Evolutionary conservation across 805 yeast species (phyloP).

Genomic region (Kurtzmaniella cleridarum): DNA sequence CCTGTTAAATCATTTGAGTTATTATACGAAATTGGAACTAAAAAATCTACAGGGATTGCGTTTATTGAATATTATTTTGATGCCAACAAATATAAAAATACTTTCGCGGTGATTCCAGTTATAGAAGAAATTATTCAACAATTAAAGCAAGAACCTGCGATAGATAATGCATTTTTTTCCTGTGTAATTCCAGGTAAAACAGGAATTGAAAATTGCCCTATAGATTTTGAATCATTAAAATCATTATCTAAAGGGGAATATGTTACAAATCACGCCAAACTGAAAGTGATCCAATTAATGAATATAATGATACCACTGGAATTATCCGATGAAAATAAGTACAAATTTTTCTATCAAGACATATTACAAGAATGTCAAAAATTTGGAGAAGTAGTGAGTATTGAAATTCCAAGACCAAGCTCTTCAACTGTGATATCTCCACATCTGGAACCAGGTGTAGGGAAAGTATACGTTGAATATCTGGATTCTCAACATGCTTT

Average conservation of each 20-base stretch:
- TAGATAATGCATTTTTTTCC: slow-evolving; percentile 25
- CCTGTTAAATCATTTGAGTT: slow-evolving; percentile 36
- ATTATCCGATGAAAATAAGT: slow-evolving; percentile 44
- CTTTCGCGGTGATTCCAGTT: slow-evolving; percentile 10
- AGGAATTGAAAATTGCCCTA: slow-evolving; percentile 31
- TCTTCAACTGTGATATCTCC: slow-evolving; percentile 38
- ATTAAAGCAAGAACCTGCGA: slow-evolving; percentile 9
- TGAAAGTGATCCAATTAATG: slow-evolving; percentile 57
- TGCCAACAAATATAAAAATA: slow-evolving; percentile 8
- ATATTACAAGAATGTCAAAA: slow-evolving; percentile 45
- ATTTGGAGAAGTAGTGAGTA: slow-evolving; percentile 46
- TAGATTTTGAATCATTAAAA: slow-evolving; percentile 32
- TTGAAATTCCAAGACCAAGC: slow-evolving; percentile 61
- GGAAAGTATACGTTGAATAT: slow-evolving; percentile 69
- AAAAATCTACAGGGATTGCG: slow-evolving; percentile 52
- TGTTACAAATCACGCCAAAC: slow-evolving; percentile 32
- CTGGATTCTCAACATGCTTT: slow-evolving; percentile 44
- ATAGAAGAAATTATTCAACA: slow-evolving; percentile 10
- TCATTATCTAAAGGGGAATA: slow-evolving; percentile 32
- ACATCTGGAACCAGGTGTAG: slow-evolving; percentile 51
- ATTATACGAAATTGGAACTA: slow-evolving; percentile 42
- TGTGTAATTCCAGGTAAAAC: slow-evolving; percentile 26
- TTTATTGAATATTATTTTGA: slow-evolving; percentile 42
- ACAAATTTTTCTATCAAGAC: slow-evolving; percentile 46
- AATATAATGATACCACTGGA: slow-evolving; percentile 66